phyloP scores from a whole-genome alignment of 352 stramenopile genomes.

The Poterioochromonas sp. region DNA sequence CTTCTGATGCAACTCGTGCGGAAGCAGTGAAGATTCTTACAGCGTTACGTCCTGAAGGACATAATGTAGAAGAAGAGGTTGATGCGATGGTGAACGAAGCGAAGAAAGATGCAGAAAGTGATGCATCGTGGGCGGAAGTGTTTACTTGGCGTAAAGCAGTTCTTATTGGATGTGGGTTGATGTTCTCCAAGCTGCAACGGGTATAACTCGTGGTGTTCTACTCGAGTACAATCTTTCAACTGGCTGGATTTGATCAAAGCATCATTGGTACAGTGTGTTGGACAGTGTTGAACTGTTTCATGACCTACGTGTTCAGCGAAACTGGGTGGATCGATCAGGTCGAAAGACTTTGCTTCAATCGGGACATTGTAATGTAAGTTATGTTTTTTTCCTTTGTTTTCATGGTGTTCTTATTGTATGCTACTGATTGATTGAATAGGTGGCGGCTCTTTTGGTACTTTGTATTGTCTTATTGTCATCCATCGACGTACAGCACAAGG shows the following conservation, averaged over 20 bases:
- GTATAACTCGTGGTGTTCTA: conserved; percentile 81
- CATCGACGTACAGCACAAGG: neutral
- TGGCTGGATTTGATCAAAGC: conserved; percentile 66
- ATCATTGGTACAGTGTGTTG: conserved; percentile 44
- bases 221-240: conserved; percentile 75
- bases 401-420: neutral
- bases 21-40: no score
- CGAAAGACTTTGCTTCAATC: conserved; percentile 59
- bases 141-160: neutral
- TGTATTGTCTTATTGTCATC: conserved; percentile 1
- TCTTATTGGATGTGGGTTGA: conserved; percentile 15
- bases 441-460: conserved; percentile 18
- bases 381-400: neutral
- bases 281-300: conserved; percentile 55
- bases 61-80: no score
- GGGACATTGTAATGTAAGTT: conserved; percentile 62
- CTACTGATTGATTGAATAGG: neutral
- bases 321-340: conserved; percentile 60
- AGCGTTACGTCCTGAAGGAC: no score
- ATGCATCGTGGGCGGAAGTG: conserved; percentile 24
- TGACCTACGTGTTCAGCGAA: conserved; percentile 62
- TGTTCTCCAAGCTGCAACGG: conserved; percentile 57
- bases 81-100: no score
- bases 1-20: no score
- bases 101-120: no score